phyloP scores from a whole-genome alignment of 2,329 filamentous ascomycete genomes.

The Neonectria magnoliae region DNA sequence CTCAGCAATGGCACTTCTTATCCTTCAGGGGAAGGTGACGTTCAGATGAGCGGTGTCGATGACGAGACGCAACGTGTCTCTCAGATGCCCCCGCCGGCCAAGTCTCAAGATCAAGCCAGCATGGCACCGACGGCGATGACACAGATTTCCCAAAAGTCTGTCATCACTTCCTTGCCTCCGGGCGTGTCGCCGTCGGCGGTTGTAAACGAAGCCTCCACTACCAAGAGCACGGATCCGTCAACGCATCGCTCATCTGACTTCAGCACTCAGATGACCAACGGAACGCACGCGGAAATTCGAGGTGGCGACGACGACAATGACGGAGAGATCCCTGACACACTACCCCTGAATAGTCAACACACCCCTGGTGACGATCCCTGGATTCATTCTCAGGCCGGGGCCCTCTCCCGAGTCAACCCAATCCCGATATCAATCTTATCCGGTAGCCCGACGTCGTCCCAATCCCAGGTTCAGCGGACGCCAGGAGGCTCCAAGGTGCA shows the following conservation, averaged over 20 bases:
- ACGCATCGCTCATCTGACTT: constrained; percentile 69
- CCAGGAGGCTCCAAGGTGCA: constrained; percentile 49
- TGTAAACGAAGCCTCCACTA: constrained; percentile 90
- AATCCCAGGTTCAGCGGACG: constrained; percentile 43
- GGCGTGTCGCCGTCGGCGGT: constrained; percentile 68
- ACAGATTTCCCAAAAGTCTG: constrained; percentile 72
- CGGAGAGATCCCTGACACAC: constrained; percentile 65
- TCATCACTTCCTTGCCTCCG: constrained; percentile 65
- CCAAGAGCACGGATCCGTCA: constrained; percentile 84
- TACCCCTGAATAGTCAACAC: constrained; percentile 56
- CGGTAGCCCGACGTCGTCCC: constrained; percentile 53
- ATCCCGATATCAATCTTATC: constrained; percentile 37
- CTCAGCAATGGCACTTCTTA: constrained; percentile 67
- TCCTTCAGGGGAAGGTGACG: constrained; percentile 61
- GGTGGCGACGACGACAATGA: constrained; percentile 46
- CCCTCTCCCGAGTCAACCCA: constrained; percentile 53
- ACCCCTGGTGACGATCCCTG: constrained; percentile 64
- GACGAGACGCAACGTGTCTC: constrained; percentile 59
- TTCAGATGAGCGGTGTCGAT: constrained; percentile 69
- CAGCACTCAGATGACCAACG: constrained; percentile 79
- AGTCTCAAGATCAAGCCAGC: constrained; percentile 49
- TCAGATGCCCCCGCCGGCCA: constrained; percentile 62
- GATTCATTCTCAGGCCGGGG: constrained; percentile 68
- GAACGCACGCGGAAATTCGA: constrained; percentile 61
- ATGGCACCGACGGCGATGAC: constrained; percentile 59